A percentile compares a stretch with the other conserved stretches of the same genome.
phyloP scores from a whole-genome alignment of 1,139 yeast genomes.

The Neolecta irregularis region DNA sequence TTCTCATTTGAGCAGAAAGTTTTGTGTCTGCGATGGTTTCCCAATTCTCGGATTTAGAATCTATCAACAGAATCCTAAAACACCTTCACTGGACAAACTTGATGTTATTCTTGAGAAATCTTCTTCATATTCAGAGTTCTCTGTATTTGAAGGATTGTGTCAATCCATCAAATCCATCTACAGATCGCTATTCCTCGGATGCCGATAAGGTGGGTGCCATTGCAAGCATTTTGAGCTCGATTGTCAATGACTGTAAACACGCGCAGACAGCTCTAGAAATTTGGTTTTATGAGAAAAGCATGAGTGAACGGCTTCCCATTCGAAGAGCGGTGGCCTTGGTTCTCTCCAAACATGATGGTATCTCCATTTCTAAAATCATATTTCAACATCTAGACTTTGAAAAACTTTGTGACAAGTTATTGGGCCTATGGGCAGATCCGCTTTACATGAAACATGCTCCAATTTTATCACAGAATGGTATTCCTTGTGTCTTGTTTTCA shows the following conservation, averaged over 20 bases:
- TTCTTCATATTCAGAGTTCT: constrained; percentile 1
- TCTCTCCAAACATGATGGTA: neutral
- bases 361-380: neutral
- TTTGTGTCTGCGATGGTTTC: neutral
- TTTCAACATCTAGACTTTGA: too few relatives aligned
- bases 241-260: constrained; percentile 2
- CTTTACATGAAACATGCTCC: neutral
- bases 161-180: neutral
- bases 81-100: neutral
- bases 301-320: neutral
- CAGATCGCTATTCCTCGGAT: neutral
- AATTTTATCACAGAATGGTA: neutral
- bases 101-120: neutral
- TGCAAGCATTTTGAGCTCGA: neutral
- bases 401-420: constrained; percentile 1
- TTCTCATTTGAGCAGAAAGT: constrained; percentile 1
- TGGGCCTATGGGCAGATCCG: neutral
- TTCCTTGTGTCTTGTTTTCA: neutral
- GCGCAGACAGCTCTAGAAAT: neutral
- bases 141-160: neutral
- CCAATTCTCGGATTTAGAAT: neutral
- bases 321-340: neutral
- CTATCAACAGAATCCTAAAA: neutral
- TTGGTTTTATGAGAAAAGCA: constrained; percentile 1
- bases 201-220: neutral